A percentile compares a stretch with the other conserved stretches of the same genome.
phyloP scores from a whole-genome alignment of 169 alveolate species.

The Toxoplasma gondii region DNA sequence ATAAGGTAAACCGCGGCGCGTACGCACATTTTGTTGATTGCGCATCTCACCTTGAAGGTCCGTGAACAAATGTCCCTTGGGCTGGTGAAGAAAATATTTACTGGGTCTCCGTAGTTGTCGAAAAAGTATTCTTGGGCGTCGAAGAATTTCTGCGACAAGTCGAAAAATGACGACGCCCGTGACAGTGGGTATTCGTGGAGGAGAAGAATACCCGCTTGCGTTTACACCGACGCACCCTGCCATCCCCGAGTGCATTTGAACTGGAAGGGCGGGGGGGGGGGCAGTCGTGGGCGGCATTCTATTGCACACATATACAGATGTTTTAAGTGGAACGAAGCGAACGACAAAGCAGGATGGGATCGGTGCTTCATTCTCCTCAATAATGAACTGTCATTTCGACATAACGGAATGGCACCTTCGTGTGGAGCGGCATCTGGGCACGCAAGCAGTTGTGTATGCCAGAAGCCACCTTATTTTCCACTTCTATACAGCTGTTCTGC shows the following conservation, averaged over 20 bases:
- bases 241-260: not conserved
- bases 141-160: conserved; percentile 41
- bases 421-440: too few relatives aligned
- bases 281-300: too few relatives aligned
- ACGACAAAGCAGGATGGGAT: too few relatives aligned
- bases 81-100: conserved; percentile 53
- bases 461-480: too few relatives aligned
- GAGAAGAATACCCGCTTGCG: not conserved
- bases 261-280: too few relatives aligned
- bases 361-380: too few relatives aligned
- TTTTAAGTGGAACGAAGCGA: too few relatives aligned
- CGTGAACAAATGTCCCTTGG: conserved; percentile 55
- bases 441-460: too few relatives aligned
- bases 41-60: conserved; percentile 47
- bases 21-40: not conserved
- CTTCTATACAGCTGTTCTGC: too few relatives aligned
- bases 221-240: not conserved
- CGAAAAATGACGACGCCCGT: not conserved
- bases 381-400: too few relatives aligned
- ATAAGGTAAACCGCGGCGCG: not conserved
- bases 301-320: too few relatives aligned
- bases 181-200: not conserved
- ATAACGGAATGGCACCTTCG: too few relatives aligned
- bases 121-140: conserved; percentile 63
- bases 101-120: conserved; percentile 63